Evolutionary conservation across 2,329 filamentous ascomycete genomes (phyloP), one percentile per base, ranked within the genome.

Genomic region (Colletotrichum sp.): DNA sequence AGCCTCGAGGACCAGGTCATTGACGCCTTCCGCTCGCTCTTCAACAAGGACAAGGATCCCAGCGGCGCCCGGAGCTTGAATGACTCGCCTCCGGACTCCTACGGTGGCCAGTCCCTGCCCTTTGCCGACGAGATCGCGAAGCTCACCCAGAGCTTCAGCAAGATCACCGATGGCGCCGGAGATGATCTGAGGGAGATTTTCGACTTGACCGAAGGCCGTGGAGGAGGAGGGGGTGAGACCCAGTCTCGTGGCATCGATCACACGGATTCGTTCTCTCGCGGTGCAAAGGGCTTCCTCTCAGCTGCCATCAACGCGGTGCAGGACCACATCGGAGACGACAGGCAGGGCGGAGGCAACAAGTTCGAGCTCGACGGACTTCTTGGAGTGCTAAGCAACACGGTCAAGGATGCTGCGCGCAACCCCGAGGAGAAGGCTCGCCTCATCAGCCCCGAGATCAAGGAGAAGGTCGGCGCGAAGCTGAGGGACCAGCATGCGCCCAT

Each of bases 381-480:
- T 1, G 86, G 86, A 2, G 81, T 86, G 0, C 75, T 88, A 15
- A 88, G 85, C 79, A 82, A 81, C 75, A 87, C 85, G 1, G 82
- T 88, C 71, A 87, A 87, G 74, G 86, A 88, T 18, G 84, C 84
- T 15, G 80, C 86, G 3, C 83, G 85, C n/a, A 87, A 87, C 75
- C 86, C 86, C 0, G 86, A 88, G 75, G 86, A 87, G 63, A 88
- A 86, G 71, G 86, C 86, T 0, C 86, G 86, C 6, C 71, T 83
- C 63, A 88, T 88, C 71, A 86, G 82, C 55, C 86, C 86, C 5
- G 86, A 88, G 80, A 88, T 88, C 82, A 88, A 87, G 78, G 86
- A 87, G 26, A 82, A 83, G 64, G 84, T 88, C 60, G 85, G 82
- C 39, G 79, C 77, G 7, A 86, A 85, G 79, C 81, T 88, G 21